Percentiles rank a stretch among this genome's conserved stretches.
Evolutionary conservation across 768 basidiomycete species (phyloP).

Genomic region (Naganishia antarctica): DNA sequence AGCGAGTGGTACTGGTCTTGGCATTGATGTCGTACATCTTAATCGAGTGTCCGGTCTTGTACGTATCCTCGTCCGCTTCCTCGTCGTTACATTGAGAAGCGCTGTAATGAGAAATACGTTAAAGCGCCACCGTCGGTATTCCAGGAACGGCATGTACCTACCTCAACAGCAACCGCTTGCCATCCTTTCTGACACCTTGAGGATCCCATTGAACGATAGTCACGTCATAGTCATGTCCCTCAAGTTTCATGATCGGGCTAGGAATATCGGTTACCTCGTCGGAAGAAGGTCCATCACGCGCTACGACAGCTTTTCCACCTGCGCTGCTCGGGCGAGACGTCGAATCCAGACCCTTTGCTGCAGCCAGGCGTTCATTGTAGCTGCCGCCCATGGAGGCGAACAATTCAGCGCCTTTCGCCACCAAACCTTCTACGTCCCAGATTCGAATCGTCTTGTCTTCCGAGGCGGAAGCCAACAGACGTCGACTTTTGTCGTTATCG

Average conservation of each 20-base stretch:
- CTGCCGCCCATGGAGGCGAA: constrained; percentile 20
- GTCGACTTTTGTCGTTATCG: constrained; percentile 22
- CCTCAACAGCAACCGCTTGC: constrained; percentile 37
- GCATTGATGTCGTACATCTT: constrained; percentile 44
- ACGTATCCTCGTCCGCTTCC: constrained; percentile 12
- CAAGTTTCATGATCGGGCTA: constrained; percentile 20
- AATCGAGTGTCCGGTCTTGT: constrained; percentile 39
- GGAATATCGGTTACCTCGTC: constrained; percentile 12
- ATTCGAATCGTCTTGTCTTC: constrained; percentile 45
- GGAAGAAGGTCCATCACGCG: background rate
- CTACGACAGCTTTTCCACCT: background rate
- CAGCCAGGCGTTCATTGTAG: constrained; percentile 12
- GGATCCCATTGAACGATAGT: constrained; percentile 28
- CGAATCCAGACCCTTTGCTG: background rate
- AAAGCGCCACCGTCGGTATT: background rate
- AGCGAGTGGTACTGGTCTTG: constrained; percentile 30
- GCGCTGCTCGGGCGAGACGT: constrained; percentile 11
- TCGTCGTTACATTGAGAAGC: constrained; percentile 12
- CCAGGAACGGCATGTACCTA: constrained; percentile 26
- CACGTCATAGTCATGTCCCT: constrained; percentile 28
- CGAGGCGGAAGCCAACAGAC: constrained; percentile 41
- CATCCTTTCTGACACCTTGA: constrained; percentile 11
- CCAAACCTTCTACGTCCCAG: constrained; percentile 34
- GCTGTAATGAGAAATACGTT: background rate
- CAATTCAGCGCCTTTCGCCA: constrained; percentile 15